These are phyloP conservation scores for Phytomonas francai DNA, from an alignment of 208 protist species.

Conservation along the genomic window DNA sequence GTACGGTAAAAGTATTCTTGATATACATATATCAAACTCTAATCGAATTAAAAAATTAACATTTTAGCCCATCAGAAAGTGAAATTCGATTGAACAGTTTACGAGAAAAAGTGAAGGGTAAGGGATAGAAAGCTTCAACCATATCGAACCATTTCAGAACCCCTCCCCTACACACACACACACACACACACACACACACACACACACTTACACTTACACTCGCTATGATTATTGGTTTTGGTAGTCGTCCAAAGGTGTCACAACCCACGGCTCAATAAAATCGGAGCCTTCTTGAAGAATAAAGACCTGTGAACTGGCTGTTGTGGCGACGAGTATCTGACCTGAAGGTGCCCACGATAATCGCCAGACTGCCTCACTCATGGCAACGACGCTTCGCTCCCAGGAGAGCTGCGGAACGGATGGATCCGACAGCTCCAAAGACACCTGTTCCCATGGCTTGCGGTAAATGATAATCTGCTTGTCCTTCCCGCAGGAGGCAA, in stretches of 20 bases:
- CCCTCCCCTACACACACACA: no score
- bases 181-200: no score
- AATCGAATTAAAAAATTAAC: not conserved
- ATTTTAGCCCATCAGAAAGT: not conserved
- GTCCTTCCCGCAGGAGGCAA: conserved; percentile 70
- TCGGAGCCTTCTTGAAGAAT: conserved; percentile 54
- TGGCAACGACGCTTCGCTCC: conserved; percentile 54
- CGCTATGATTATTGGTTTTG: conserved; percentile 8
- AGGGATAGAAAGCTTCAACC: no score
- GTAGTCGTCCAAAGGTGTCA: conserved; percentile 58
- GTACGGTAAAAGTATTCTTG: not conserved
- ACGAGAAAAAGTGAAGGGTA: no score
- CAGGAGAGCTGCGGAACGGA: conserved; percentile 29
- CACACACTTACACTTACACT: no score
- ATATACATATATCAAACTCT: conserved; percentile 7
- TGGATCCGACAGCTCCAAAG: conserved; percentile 7
- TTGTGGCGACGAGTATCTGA: conserved; percentile 71
- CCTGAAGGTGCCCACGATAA: conserved; percentile 72
- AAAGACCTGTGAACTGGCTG: conserved; percentile 53
- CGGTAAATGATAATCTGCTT: conserved; percentile 67
- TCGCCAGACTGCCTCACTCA: conserved; percentile 70
- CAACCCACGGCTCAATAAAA: conserved; percentile 78
- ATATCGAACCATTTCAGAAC: no score
- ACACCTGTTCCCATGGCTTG: conserved; percentile 64
- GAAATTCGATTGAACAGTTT: no score